phyloP scores from a whole-genome alignment of 2,329 filamentous ascomycete species.

The Simplicillium sp. region DNA sequence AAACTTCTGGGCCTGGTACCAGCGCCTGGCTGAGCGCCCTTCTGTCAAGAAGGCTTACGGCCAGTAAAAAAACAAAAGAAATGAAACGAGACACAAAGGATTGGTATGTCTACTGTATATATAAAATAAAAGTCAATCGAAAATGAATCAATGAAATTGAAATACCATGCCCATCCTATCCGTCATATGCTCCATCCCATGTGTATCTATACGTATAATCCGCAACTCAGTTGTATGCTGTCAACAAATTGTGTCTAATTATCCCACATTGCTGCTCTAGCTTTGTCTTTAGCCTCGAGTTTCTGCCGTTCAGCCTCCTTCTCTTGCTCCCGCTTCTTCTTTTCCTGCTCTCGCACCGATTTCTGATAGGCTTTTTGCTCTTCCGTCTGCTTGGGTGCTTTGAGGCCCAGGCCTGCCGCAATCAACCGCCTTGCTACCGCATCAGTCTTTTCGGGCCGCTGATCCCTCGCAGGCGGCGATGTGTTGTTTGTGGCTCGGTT shows the following conservation, averaged over 20 bases:
- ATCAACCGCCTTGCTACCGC: slow-evolving; percentile 86
- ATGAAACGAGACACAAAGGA: no score
- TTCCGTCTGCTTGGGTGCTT: slow-evolving; percentile 71
- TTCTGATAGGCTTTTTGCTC: slow-evolving; percentile 83
- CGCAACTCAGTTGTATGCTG: no score
- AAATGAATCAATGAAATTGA: no score
- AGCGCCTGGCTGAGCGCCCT: slow-evolving; percentile 19
- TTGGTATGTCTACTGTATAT: no score
- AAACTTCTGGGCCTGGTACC: slow-evolving; percentile 23
- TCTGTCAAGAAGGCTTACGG: slow-evolving; percentile 16
- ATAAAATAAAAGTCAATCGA: no score
- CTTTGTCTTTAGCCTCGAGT: slow-evolving; percentile 59
- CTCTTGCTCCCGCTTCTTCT: slow-evolving; percentile 64
- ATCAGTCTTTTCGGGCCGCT: slow-evolving; percentile 82
- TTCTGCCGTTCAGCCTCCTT: slow-evolving; percentile 51
- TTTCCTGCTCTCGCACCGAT: slow-evolving; percentile 75
- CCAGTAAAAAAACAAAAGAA: slow-evolving; percentile 8
- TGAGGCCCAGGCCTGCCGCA: slow-evolving; percentile 75
- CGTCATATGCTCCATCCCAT: no score
- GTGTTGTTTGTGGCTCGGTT: slow-evolving; percentile 8
- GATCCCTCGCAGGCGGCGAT: slow-evolving; percentile 1
- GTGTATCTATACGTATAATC: no score
- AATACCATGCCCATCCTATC: no score
- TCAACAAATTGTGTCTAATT: slow-evolving; percentile 38
- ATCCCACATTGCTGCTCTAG: slow-evolving; percentile 84